Evolutionary conservation across 495 filamentous ascomycete species (phyloP).

Genomic region (Hyaloscypha variabilis): DNA sequence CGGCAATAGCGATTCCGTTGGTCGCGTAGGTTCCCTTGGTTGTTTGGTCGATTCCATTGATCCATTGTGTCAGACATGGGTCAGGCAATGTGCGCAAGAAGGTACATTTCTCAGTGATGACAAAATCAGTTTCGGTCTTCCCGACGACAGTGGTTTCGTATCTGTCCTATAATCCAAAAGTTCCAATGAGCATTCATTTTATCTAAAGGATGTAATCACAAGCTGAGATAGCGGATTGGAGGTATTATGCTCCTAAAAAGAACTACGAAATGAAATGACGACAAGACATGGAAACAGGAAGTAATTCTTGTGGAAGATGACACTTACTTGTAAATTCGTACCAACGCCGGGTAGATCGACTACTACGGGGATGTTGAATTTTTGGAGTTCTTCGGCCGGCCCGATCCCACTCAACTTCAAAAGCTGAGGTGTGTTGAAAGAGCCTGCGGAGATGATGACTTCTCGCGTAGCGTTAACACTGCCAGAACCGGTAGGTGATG

Average conservation of each 20-base stretch:
- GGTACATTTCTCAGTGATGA: slow-evolving; percentile 46
- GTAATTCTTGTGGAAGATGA: too few relatives aligned
- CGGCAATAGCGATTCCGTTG: slow-evolving; percentile 48
- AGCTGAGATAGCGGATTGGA: too few relatives aligned
- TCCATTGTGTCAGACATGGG: slow-evolving; percentile 53
- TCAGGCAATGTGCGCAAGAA: slow-evolving; percentile 44
- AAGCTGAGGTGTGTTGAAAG: slow-evolving; percentile 63
- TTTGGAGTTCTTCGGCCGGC: slow-evolving; percentile 47
- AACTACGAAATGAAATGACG: too few relatives aligned
- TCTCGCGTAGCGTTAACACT: slow-evolving; percentile 54
- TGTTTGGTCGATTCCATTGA: slow-evolving; percentile 27
- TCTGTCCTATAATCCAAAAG: slow-evolving; percentile 54
- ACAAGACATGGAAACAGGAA: too few relatives aligned
- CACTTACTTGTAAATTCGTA: slow-evolving; percentile 55
- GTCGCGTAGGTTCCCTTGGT: slow-evolving; percentile 49
- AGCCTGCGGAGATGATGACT: slow-evolving; percentile 64
- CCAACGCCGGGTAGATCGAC: slow-evolving; percentile 62
- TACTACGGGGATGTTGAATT: slow-evolving; percentile 52
- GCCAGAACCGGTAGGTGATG: slow-evolving; percentile 34
- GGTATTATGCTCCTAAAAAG: too few relatives aligned
- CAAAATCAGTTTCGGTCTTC: slow-evolving; percentile 43
- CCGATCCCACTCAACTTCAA: slow-evolving; percentile 68
- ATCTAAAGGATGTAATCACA: too few relatives aligned
- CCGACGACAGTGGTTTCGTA: slow-evolving; percentile 56
- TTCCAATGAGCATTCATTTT: too few relatives aligned